Conservation (phyloP, 495 filamentous ascomycete species). For the Penicillium macrosclerotiorum region DNA sequence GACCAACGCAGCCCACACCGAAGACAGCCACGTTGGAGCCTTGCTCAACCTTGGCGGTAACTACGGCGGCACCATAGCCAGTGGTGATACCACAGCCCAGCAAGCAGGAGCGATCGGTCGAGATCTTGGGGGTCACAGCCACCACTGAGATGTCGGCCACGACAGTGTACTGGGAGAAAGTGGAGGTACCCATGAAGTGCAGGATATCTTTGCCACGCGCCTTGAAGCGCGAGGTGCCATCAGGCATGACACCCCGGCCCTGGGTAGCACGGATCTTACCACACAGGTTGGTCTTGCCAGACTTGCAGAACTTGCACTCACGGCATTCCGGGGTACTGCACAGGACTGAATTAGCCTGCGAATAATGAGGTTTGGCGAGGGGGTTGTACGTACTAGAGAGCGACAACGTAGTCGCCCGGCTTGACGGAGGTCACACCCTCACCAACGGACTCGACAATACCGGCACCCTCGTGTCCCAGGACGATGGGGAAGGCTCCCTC, state of each 20-base stretch:
- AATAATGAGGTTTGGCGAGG: background rate
- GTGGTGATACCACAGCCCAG: conserved; percentile 98
- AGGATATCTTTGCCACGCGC: conserved; percentile 91
- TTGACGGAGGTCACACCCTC: conserved; percentile 94
- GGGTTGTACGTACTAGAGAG: conserved; percentile 73
- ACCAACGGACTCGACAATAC: conserved; percentile 93
- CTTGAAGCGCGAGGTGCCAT: conserved; percentile 92
- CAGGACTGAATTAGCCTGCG: background rate
- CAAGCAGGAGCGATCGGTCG: conserved; percentile 93
- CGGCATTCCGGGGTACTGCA: conserved; percentile 88
- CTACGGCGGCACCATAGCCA: conserved; percentile 92
- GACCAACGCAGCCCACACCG: conserved; percentile 91
- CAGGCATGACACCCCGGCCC: conserved; percentile 94
- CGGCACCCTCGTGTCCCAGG: conserved; percentile 94
- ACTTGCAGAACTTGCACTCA: conserved; percentile 99
- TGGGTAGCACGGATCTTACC: conserved; percentile 98
- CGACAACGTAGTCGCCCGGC: conserved; percentile 76
- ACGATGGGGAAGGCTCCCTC: conserved; percentile 98
- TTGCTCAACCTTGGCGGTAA: conserved; percentile 86
- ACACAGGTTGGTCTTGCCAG: conserved; percentile 98
- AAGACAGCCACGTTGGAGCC: conserved; percentile 92
- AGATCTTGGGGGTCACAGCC: conserved; percentile 83
- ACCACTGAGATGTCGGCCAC: conserved; percentile 98
- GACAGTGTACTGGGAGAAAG: conserved; percentile 98
- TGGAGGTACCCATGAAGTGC: conserved; percentile 99